Evolutionary conservation across 768 basidiomycete genomes (phyloP).

Genomic region (Phylloporus sp.): DNA sequence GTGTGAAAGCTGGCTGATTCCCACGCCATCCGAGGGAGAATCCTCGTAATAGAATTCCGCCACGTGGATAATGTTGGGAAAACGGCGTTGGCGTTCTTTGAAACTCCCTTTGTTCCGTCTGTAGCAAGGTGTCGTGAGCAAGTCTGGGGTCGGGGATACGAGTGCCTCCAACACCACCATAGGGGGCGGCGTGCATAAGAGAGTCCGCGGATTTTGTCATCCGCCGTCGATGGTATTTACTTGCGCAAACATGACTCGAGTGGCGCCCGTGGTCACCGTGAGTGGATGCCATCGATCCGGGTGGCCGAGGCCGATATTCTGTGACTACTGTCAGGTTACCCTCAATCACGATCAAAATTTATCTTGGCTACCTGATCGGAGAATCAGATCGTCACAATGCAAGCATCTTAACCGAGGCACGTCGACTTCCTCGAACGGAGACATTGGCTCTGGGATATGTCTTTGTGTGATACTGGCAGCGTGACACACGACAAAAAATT

Average conservation of each 20-base stretch:
- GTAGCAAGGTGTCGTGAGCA: not conserved
- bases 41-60: constrained; percentile 18
- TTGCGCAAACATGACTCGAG: not conserved
- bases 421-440: not conserved
- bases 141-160: not conserved
- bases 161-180: not conserved
- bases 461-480: not conserved
- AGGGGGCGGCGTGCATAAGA: constrained; percentile 11
- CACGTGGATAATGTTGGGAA: constrained; percentile 6
- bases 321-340: constrained; percentile 1
- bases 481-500: constrained; percentile 6
- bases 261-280: not conserved
- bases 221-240: constrained; percentile 1
- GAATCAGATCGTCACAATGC: not conserved
- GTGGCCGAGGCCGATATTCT: constrained; percentile 1
- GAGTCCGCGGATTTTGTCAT: constrained; percentile 18
- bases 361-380: constrained; percentile 2
- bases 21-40: constrained; percentile 17
- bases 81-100: not conserved
- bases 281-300: not conserved
- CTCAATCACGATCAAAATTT: not conserved
- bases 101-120: constrained; percentile 4
- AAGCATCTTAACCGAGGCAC: not conserved
- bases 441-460: not conserved
- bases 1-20: constrained; percentile 32